Base-by-base conservation (phyloP, 2,329 filamentous ascomycete species). In the Endothia cerciana region DNA sequence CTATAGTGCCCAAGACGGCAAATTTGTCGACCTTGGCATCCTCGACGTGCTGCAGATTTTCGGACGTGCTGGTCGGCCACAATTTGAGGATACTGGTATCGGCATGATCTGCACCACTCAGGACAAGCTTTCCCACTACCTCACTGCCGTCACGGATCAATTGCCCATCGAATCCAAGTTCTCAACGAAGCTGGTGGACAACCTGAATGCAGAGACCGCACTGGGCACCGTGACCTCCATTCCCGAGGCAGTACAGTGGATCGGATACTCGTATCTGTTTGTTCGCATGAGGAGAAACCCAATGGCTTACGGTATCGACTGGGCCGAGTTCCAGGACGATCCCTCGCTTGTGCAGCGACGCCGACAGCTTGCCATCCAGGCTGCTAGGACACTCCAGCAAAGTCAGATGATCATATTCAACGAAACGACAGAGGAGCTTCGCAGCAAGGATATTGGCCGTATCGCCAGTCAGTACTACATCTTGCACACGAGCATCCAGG, bases 371-470 rank as follows among this genome's bases (percentile, higher is more conserved):
- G 91, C 95, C 63, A 93, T 97, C 55, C 90, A 97, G 72, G 95
- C 95, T 30, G 95, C 95, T 0, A 85, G 89, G 53, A 91, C 92
- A 5, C 81, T 99, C 53, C 94, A 97, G 74, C 86, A 94, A 74
- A 97, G 92, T 71, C 95, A 99, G 78, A 99, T 99, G 96, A 95
- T 99, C 73, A 95, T 99, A 65, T 99, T 94, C 82, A 97, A 99
- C 71, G 95, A 98, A 74, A 87, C 84, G 22, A 99, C 94, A 0
- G 94, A 97, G 71, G 94, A 97, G 73, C 86, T 99, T 10, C 89
- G 93, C 66, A 91, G 93, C 67, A 99, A 99, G 76, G 94, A 99
- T 73, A 91, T 98, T 60, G 95, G 95, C 3, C 89, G 95, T 19
- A 99, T 99, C 75, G 95, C 95, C 19, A 98, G 94, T 76, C 94